Base-by-base conservation (phyloP, 108 stramenopile species). In the Fragilaria crotonensis region DNA sequence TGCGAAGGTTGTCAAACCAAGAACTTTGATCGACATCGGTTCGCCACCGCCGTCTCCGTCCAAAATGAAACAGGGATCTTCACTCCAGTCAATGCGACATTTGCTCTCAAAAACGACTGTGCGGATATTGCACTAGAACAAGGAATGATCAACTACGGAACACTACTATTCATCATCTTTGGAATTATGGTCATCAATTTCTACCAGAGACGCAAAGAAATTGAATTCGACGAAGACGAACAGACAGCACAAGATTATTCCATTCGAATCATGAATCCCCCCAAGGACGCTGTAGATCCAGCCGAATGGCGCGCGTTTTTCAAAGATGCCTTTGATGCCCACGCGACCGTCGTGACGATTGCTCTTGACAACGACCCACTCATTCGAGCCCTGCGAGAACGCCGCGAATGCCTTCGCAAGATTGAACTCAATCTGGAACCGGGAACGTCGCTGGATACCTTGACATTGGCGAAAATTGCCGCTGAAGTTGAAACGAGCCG, bases 231-330 rank as follows among this genome's bases (percentile, higher is more conserved):
- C 36, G 90, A 87, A 62, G 85, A 89, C 29, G 85, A 85, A 54
- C 90, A 93, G 50, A 96, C 95, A 5, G 86, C 91, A 5, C 89
- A 93, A 57, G 95, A 95, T 76, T 95, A 95, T 71, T 84, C 87
- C 18, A 74, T 95, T 57, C 71, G 74, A 44, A 68, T 95, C 20
- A 50, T 30, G 7, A 92, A 95, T 67, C 95, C 95, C 33, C 82
- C 85, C 20, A 60, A 45, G 0, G 84, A 89, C 77, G 95, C 95
- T 23, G 73, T 67, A 20, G 71, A 85, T 64, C 89, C 91, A 2
- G 80, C 87, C 29, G 91, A 93, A 70, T 95, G 92, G 91, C 66
- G 58, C 27, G 36, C 68, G 19, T 95, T 87, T 69, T 92, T 92
- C 62, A 47, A 79, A 25, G 69, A 59, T 21, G 57, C 59, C 23